A percentile compares a stretch with the other conserved stretches of the same genome.
These are phyloP conservation scores for Aureobasidium zeae DNA, from an alignment of 2,329 filamentous ascomycete species.

Conservation along the genomic window DNA sequence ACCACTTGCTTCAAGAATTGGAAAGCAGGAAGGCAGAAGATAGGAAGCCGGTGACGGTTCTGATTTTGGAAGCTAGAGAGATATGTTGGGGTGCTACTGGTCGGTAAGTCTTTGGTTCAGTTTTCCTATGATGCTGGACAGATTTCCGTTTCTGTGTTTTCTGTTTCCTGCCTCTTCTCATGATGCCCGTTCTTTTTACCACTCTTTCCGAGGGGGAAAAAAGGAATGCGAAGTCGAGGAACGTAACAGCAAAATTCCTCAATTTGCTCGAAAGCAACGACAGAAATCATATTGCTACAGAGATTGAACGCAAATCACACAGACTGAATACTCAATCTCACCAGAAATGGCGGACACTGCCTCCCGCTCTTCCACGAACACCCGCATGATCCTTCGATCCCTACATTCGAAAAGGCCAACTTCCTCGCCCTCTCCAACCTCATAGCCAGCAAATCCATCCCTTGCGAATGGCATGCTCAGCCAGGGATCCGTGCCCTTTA, in stretches of 20 bases:
- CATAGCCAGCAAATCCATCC: conserved; percentile 47
- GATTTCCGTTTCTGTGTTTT: too few species aligned
- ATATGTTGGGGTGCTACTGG: conserved; percentile 77
- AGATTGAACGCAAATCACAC: not conserved
- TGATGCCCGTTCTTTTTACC: too few species aligned
- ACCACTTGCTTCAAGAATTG: conserved; percentile 35
- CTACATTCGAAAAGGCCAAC: conserved; percentile 63
- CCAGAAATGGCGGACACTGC: conserved; percentile 51
- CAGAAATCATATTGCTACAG: not conserved
- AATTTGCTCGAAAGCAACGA: not conserved
- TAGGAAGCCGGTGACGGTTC: conserved; percentile 45
- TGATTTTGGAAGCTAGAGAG: conserved; percentile 70
- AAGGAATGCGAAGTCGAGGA: too few species aligned
- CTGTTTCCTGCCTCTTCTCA: not conserved
- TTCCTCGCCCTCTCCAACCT: conserved; percentile 52
- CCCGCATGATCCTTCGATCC: conserved; percentile 45
- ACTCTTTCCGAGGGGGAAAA: too few species aligned
- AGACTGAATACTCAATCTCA: conserved; percentile 22
- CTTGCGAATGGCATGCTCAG: conserved; percentile 60
- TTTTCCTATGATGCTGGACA: too few species aligned
- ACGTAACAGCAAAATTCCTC: too few species aligned
- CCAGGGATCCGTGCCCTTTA: conserved; percentile 58
- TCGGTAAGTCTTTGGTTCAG: too few species aligned
- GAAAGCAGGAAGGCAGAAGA: not conserved
- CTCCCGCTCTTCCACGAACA: conserved; percentile 60